phyloP scores from a whole-genome alignment of 1,139 yeast species.

The Saccharomyces hybrid region DNA sequence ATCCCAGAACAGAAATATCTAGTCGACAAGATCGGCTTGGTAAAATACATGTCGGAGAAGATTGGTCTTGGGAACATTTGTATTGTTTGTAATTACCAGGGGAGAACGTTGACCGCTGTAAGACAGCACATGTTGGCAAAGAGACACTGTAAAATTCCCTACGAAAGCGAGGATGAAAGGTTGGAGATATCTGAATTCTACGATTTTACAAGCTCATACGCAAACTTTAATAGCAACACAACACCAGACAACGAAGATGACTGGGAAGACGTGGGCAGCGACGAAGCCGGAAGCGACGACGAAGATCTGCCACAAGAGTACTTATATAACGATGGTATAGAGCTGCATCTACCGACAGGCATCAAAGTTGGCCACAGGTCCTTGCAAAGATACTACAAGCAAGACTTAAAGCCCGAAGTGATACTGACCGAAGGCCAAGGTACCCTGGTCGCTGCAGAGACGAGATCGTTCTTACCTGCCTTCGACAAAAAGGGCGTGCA shows the following conservation, averaged over 20 bases:
- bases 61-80: conserved; percentile 90
- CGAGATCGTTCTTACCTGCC: conserved; percentile 57
- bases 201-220: conserved; percentile 63
- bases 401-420: conserved; percentile 69
- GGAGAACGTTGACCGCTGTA: conserved; percentile 76
- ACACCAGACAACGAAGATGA: conserved; percentile 34
- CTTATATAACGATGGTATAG: conserved; percentile 60
- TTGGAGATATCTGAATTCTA: conserved; percentile 86
- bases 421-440: conserved; percentile 83
- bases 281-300: conserved; percentile 36
- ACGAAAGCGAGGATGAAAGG: conserved; percentile 76
- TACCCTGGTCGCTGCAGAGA: conserved; percentile 87
- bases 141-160: conserved; percentile 85
- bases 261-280: conserved; percentile 34
- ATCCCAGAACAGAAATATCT: conserved; percentile 76
- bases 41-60: conserved; percentile 79
- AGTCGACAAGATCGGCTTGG: conserved; percentile 62
- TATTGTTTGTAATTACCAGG: conserved; percentile 78
- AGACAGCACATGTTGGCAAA: conserved; percentile 88
- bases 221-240: conserved; percentile 35
- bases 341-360: conserved; percentile 81
- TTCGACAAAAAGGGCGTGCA: conserved; percentile 49
- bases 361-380: conserved; percentile 85
- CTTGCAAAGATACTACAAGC: conserved; percentile 76
- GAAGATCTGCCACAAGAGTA: conserved; percentile 40